phyloP scores from a whole-genome alignment of 768 basidiomycete species.

The Suillus lakei region DNA sequence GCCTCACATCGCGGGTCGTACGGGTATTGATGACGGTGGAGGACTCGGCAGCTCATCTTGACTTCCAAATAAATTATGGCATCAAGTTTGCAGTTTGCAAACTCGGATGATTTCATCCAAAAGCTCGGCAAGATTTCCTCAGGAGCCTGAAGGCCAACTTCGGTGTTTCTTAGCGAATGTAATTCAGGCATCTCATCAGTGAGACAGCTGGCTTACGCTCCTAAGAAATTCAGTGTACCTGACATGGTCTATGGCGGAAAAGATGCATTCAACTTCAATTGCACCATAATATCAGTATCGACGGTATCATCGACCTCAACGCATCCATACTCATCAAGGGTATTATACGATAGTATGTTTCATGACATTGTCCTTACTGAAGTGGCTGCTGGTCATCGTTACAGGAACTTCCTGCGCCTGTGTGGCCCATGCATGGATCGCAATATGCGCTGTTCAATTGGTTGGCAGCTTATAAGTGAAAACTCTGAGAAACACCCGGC shows the following conservation, averaged over 20 bases:
- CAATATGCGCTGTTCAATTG: not conserved
- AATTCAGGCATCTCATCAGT: no score
- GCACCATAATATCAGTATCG: conserved; percentile 2
- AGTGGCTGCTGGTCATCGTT: not conserved
- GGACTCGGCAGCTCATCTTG: not conserved
- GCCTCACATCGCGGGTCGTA: not conserved
- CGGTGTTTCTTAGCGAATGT: not conserved
- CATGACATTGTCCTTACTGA: not conserved
- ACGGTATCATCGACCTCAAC: conserved; percentile 7
- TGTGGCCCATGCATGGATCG: not conserved
- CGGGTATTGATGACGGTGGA: not conserved
- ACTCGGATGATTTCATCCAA: not conserved
- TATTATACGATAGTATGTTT: not conserved
- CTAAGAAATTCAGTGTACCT: not conserved
- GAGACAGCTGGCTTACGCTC: not conserved
- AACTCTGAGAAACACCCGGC: not conserved
- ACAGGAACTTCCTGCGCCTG: not conserved
- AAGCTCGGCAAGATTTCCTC: no score
- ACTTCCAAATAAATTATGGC: not conserved
- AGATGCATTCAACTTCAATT: not conserved
- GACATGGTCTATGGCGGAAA: not conserved
- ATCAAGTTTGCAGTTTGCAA: not conserved
- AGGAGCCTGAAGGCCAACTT: not conserved
- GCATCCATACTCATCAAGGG: conserved; percentile 1
- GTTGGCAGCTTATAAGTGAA: not conserved